Conservation (phyloP, 345 rosid genomes). For the Brassica napus region Da-Ae NC_063446.1:1763001-1763500, state of each 20-base stretch:
- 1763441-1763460: slow-evolving; percentile 57
- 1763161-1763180: slow-evolving; percentile 21
- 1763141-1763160: slow-evolving; percentile 34
- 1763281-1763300: slow-evolving; percentile 12
- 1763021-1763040: not conserved
- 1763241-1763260: not conserved
- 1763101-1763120: slow-evolving; percentile 38
- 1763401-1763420: slow-evolving; percentile 42
- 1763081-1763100: slow-evolving; percentile 41
- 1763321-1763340: slow-evolving; percentile 26
- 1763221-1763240: not conserved
- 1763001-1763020: slow-evolving; percentile 31
- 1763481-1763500: slow-evolving; percentile 24
- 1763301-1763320: slow-evolving; percentile 44
- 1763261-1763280: slow-evolving; percentile 5
- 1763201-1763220: slow-evolving; percentile 37
- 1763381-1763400: slow-evolving; percentile 33
- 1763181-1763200: slow-evolving; percentile 38
- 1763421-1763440: slow-evolving; percentile 44
- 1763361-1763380: slow-evolving; percentile 38
- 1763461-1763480: slow-evolving; percentile 55
- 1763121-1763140: slow-evolving; percentile 33
- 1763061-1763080: not conserved
- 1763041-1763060: slow-evolving; percentile 16
- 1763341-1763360: slow-evolving; percentile 34